These are phyloP conservation scores for Stephania cephalantha DNA, from an alignment of 164 flowering plant species.

Conservation along the genomic window DNA sequence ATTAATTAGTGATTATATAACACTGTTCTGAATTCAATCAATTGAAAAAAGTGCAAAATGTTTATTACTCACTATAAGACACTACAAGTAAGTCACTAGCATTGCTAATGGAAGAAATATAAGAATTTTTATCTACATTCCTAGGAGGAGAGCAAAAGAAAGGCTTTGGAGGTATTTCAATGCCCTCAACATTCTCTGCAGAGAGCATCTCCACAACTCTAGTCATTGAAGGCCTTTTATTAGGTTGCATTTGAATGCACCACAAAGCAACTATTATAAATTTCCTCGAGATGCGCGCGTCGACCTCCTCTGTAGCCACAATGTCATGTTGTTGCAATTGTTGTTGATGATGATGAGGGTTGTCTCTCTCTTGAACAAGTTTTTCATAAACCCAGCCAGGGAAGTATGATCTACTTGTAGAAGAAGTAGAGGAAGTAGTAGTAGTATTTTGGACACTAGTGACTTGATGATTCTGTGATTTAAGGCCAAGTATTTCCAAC, in stretches of 20 bases:
- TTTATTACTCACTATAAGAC: neutral
- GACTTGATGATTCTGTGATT: neutral
- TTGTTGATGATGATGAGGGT: too few species aligned
- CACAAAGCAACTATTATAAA: neutral
- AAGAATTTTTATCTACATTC: neutral
- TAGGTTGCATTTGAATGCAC: constrained; percentile 1
- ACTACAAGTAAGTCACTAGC: neutral
- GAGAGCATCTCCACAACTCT: constrained; percentile 1
- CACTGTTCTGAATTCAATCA: too few species aligned
- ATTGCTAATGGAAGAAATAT: neutral
- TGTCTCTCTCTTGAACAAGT: neutral
- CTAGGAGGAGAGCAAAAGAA: constrained; percentile 1
- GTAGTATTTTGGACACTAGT: neutral
- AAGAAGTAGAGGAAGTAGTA: neutral
- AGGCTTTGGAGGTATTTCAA: neutral
- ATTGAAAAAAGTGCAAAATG: neutral
- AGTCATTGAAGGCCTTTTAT: neutral
- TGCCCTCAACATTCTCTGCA: neutral
- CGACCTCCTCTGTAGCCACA: neutral
- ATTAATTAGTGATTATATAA: too few species aligned
- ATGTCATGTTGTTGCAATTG: neutral
- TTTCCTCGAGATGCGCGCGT: neutral
- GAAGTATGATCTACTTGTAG: neutral
- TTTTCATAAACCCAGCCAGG: neutral
- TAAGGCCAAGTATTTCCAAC: neutral